These are phyloP conservation scores for Boletus barrowsii DNA, from an alignment of 768 basidiomycete genomes.

Conservation along the genomic window DNA sequence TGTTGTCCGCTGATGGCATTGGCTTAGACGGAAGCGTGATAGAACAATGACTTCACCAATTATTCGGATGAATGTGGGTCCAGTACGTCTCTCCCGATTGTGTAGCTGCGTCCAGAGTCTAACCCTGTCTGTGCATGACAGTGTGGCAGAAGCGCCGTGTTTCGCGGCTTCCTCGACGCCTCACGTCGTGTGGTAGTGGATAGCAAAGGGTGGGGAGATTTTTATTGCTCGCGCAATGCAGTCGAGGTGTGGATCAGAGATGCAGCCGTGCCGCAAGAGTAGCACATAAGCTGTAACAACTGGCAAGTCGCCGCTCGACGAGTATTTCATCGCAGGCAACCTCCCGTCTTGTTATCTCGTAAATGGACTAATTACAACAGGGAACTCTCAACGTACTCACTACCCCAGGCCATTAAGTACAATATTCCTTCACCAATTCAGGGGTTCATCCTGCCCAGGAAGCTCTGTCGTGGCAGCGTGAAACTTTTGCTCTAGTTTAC, in stretches of 20 bases:
- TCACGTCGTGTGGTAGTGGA: slow-evolving; percentile 46
- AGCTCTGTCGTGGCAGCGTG: too few species aligned
- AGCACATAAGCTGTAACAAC: not conserved
- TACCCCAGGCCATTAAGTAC: too few species aligned
- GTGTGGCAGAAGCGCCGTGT: slow-evolving; percentile 36
- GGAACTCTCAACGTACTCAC: too few species aligned
- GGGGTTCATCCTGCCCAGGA: too few species aligned
- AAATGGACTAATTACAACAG: too few species aligned
- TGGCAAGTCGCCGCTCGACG: too few species aligned
- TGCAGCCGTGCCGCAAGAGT: not conserved
- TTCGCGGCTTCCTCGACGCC: slow-evolving; percentile 45
- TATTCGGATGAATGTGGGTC: slow-evolving; percentile 63
- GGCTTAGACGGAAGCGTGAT: not conserved
- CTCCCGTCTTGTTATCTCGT: too few species aligned
- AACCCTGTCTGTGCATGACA: slow-evolving; percentile 20
- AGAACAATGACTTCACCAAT: slow-evolving; percentile 25
- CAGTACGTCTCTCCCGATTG: slow-evolving; percentile 38
- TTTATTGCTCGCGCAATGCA: slow-evolving; percentile 53
- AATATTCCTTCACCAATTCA: too few species aligned
- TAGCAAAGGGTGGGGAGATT: slow-evolving; percentile 60
- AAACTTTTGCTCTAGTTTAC: too few species aligned
- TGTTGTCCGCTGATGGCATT: not conserved
- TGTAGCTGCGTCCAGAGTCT: not conserved
- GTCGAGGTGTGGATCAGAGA: slow-evolving; percentile 59
- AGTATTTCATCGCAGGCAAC: too few species aligned